These are phyloP conservation scores for Ehretia macrophylla DNA, from an alignment of 257 asterid species.

Conservation along the genomic window DNA sequence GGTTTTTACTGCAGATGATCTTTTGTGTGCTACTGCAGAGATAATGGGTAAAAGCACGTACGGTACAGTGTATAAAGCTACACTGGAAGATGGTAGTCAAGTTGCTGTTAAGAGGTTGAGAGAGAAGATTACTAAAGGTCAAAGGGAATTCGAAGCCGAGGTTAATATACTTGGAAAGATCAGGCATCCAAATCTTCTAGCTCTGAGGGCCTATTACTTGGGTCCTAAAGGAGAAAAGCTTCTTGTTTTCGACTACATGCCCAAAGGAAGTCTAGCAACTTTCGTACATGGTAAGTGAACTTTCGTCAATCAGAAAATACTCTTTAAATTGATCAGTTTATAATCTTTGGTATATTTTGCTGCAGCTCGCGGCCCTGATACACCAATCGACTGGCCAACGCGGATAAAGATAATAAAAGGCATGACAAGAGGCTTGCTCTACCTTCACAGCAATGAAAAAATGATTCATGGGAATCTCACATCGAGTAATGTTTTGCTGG, in stretches of 20 bases:
- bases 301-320: background rate
- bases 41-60: conserved; percentile 95
- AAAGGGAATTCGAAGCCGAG: conserved; percentile 78
- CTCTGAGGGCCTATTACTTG: conserved; percentile 81
- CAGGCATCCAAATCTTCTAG: conserved; percentile 82
- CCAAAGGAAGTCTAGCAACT: conserved; percentile 78
- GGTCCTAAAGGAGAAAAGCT: conserved; percentile 98
- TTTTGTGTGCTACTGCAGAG: conserved; percentile 91
- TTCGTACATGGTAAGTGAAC: conserved; percentile 72
- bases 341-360: conserved; percentile 3
- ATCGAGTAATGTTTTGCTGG: conserved; percentile 79
- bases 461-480: conserved; percentile 89
- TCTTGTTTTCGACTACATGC: conserved; percentile 91
- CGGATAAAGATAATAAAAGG: conserved; percentile 86
- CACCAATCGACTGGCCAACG: conserved; percentile 64
- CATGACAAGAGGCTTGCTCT: conserved; percentile 70
- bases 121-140: conserved; percentile 83
- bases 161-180: conserved; percentile 73
- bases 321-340: background rate
- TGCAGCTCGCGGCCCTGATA: conserved; percentile 78
- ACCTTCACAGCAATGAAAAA: conserved; percentile 68
- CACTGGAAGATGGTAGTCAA: conserved; percentile 82
- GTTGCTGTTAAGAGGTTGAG: conserved; percentile 96
- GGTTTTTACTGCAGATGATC: conserved; percentile 84
- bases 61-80: conserved; percentile 88